Conservation (phyloP, 2,329 filamentous ascomycete species). For the Periconia sp. region DNA sequence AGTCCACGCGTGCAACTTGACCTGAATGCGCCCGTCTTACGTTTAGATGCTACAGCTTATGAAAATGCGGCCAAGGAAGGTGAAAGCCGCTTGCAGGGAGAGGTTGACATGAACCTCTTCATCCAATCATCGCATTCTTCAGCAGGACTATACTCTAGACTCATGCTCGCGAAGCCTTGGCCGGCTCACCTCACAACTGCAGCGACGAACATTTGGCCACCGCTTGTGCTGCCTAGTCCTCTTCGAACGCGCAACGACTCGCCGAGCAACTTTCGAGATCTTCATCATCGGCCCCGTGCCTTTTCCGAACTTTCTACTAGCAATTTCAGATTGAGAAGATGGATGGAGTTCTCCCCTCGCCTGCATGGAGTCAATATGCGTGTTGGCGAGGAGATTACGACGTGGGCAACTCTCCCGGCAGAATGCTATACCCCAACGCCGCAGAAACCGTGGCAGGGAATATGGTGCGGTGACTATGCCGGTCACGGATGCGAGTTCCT, state of each 20-base stretch:
- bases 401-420: slow-evolving; percentile 76
- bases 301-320: slow-evolving; percentile 69
- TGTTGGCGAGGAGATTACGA: slow-evolving; percentile 61
- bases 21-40: slow-evolving; percentile 71
- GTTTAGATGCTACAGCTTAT: slow-evolving; percentile 43
- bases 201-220: slow-evolving; percentile 71
- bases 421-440: slow-evolving; percentile 79
- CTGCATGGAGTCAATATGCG: slow-evolving; percentile 43
- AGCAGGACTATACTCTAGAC: slow-evolving; percentile 65
- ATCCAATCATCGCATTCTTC: slow-evolving; percentile 20
- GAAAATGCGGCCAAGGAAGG: slow-evolving; percentile 22
- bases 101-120: slow-evolving; percentile 57
- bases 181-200: slow-evolving; percentile 49
- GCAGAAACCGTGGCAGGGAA: slow-evolving; percentile 83
- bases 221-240: slow-evolving; percentile 69
- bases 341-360: slow-evolving; percentile 68
- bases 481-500: slow-evolving; percentile 90
- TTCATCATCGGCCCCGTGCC: slow-evolving; percentile 56
- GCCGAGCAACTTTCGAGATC: slow-evolving; percentile 51
- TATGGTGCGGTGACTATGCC: slow-evolving; percentile 92
- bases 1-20: slow-evolving; percentile 73
- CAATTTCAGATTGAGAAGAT: slow-evolving; percentile 76
- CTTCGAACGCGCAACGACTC: slow-evolving; percentile 62
- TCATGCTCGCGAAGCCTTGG: slow-evolving; percentile 67
- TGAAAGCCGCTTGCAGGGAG: slow-evolving; percentile 54